phyloP scores from a whole-genome alignment of 257 asterid species.

The Asclepias syriaca region DNA sequence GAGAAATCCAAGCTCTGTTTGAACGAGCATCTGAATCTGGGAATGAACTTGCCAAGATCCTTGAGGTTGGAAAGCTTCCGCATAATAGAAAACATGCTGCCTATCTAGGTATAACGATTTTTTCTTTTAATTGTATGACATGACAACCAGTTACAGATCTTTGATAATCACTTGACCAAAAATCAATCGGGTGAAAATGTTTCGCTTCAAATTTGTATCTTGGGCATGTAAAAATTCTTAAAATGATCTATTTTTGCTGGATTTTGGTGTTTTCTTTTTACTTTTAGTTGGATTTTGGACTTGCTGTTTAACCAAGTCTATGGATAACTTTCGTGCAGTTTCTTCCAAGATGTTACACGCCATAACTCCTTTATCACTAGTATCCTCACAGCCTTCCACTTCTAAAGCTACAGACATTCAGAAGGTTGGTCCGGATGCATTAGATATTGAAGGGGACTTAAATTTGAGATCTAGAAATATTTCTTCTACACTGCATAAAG shows the following conservation, averaged over 20 bases:
- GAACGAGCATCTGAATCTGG: constrained; percentile 78
- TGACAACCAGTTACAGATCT: not conserved
- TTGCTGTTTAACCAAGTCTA: constrained; percentile 15
- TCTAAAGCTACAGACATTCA: constrained; percentile 39
- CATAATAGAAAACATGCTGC: constrained; percentile 70
- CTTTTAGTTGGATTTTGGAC: not conserved
- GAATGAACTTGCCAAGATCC: constrained; percentile 61
- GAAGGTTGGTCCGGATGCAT: constrained; percentile 39
- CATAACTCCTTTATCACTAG: constrained; percentile 37
- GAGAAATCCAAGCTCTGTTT: constrained; percentile 72
- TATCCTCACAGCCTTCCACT: constrained; percentile 60
- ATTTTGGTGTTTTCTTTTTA: not conserved
- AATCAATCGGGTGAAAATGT: not conserved
- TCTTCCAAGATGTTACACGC: constrained; percentile 74
- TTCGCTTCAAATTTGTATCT: not conserved
- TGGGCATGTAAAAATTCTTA: not conserved
- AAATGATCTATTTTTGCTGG: constrained; percentile 2
- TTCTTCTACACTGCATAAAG: constrained; percentile 84
- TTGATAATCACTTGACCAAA: not conserved
- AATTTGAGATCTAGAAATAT: constrained; percentile 60
- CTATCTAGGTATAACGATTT: constrained; percentile 49
- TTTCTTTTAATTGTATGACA: constrained; percentile 8
- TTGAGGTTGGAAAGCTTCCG: constrained; percentile 87
- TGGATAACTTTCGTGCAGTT: constrained; percentile 40
- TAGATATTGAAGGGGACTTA: constrained; percentile 54